Percentiles rank a stretch among this genome's conserved stretches.
Conservation (phyloP, 768 basidiomycete genomes). For the Erythrobasidium yunnanense region DNA sequence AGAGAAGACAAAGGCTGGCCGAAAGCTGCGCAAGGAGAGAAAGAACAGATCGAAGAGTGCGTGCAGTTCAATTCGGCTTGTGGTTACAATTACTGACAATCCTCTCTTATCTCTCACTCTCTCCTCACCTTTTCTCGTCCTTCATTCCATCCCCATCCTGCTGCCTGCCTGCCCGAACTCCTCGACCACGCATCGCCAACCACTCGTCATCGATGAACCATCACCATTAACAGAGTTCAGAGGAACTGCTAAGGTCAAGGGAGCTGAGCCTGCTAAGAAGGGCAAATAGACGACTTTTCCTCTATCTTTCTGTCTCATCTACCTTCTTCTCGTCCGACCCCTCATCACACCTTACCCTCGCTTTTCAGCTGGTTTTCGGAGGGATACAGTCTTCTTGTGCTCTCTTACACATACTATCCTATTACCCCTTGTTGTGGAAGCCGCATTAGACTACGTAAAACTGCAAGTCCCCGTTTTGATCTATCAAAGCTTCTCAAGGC, state of each 20-base stretch:
- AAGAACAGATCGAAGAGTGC: slow-evolving; percentile 99
- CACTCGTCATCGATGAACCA: too few species aligned
- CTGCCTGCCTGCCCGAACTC: background rate
- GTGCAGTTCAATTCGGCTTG: too few species aligned
- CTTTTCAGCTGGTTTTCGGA: background rate
- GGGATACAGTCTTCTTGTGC: background rate
- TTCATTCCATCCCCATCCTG: background rate
- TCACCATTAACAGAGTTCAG: slow-evolving; percentile 73
- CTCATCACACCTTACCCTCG: background rate
- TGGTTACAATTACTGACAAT: too few species aligned
- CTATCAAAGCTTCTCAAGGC: background rate
- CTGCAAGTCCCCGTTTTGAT: too few species aligned
- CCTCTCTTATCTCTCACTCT: too few species aligned
- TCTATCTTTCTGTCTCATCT: background rate
- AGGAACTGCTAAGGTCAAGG: slow-evolving; percentile 70
- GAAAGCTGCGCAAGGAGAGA: slow-evolving; percentile 97
- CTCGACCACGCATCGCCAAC: too few species aligned
- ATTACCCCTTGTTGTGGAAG: background rate
- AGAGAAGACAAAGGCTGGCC: slow-evolving; percentile 81
- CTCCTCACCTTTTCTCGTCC: background rate
- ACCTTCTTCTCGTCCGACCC: background rate
- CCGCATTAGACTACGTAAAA: background rate
- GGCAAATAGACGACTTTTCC: slow-evolving; percentile 18
- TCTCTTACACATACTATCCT: background rate
- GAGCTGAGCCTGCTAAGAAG: slow-evolving; percentile 74